Conservation (phyloP, 78 protist species). For the Salpingoeca rosetta region DNA sequence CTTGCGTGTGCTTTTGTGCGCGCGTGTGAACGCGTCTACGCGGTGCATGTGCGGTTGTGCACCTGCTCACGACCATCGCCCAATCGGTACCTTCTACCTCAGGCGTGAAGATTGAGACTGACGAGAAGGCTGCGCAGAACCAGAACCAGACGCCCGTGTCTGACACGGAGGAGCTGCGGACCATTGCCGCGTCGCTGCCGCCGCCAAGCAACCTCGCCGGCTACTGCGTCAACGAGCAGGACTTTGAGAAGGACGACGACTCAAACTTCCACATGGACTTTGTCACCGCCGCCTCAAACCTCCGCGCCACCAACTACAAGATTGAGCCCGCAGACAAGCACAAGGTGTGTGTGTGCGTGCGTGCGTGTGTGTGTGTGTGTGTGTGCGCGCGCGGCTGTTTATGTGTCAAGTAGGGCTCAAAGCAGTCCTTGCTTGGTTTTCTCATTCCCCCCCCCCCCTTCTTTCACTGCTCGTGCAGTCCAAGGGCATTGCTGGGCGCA, state of each 20-base stretch:
- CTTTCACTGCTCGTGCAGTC: constrained; percentile 15
- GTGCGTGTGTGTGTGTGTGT: no score
- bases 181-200: constrained; percentile 2
- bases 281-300: constrained; percentile 89
- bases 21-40: neutral
- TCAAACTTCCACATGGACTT: constrained; percentile 97
- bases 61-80: no score
- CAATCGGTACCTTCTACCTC: no score
- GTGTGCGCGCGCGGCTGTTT: neutral
- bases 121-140: neutral
- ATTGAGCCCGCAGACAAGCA: constrained; percentile 68
- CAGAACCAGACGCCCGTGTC: neutral
- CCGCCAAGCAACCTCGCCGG: neutral
- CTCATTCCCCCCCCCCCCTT: neutral
- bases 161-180: constrained; percentile 1
- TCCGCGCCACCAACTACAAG: constrained; percentile 91
- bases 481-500: constrained; percentile 94
- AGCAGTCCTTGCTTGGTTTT: neutral
- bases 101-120: neutral
- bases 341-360: no score
- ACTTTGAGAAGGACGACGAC: constrained; percentile 88
- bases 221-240: neutral
- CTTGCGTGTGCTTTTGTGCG: neutral
- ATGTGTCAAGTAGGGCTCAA: neutral
- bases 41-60: no score